Evolutionary conservation across 129 eudicot genomes (phyloP).

Genomic region (sunflower (Helianthus annuus)): DNA sequence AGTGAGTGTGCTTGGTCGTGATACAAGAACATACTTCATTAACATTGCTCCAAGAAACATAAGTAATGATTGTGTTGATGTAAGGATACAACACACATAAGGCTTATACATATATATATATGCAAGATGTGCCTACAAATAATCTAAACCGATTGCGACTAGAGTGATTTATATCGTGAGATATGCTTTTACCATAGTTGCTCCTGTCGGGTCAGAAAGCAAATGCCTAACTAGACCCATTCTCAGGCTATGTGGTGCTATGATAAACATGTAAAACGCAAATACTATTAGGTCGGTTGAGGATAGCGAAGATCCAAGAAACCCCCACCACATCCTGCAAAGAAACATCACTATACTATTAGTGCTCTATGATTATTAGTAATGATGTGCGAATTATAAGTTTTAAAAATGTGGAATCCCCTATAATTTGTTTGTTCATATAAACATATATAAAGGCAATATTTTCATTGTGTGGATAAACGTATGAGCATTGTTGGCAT

Average conservation of each 20-base stretch:
- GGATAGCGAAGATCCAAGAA: conserved; percentile 86
- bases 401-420: not conserved
- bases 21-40: conserved; percentile 18
- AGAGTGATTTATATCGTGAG: conserved; percentile 43
- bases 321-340: conserved; percentile 98
- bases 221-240: conserved; percentile 85
- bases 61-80: conserved; percentile 28
- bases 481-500: not conserved
- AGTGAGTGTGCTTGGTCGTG: not conserved
- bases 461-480: not conserved
- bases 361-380: not conserved
- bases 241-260: conserved; percentile 90
- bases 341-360: conserved; percentile 13
- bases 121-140: conserved; percentile 26
- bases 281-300: conserved; percentile 71
- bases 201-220: conserved; percentile 91
- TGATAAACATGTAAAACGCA: conserved; percentile 88
- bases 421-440: not conserved
- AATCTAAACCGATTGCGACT: conserved; percentile 17
- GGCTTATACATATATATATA: conserved; percentile 20
- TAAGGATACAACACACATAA: conserved; percentile 30
- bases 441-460: not conserved
- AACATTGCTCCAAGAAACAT: conserved; percentile 22
- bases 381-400: not conserved
- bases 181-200: conserved; percentile 78